Percentiles rank a stretch among this genome's conserved stretches.
phyloP scores from a whole-genome alignment of 345 rosid species.

The Arabis alpina region DNA sequence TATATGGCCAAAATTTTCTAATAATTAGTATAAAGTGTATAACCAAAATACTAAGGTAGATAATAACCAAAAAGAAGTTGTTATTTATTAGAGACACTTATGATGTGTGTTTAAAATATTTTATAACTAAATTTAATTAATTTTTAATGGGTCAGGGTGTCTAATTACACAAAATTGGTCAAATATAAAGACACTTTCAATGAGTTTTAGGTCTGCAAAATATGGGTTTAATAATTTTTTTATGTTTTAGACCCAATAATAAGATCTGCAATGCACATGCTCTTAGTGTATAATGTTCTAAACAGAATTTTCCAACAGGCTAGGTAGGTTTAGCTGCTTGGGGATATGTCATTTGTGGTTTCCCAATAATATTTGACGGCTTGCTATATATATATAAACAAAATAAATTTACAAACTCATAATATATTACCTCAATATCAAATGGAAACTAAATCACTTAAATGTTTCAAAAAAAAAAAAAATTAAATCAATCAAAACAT shows the following conservation, averaged over 20 bases:
- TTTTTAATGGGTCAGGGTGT: too few species aligned
- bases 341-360: conserved; percentile 5
- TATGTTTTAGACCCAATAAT: too few species aligned
- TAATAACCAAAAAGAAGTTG: not conserved
- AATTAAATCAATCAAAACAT: not conserved
- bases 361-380: conserved; percentile 7
- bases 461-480: too few species aligned
- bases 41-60: not conserved
- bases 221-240: too few species aligned
- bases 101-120: too few species aligned
- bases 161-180: too few species aligned
- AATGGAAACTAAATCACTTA: not conserved
- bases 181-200: too few species aligned
- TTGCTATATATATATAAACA: not conserved
- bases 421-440: not conserved
- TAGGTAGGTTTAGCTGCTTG: conserved; percentile 5
- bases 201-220: too few species aligned
- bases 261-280: too few species aligned
- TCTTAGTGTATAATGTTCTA: not conserved
- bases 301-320: not conserved
- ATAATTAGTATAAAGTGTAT: not conserved
- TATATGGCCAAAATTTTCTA: not conserved
- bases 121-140: too few species aligned
- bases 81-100: not conserved
- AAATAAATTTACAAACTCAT: not conserved